Base-by-base conservation (phyloP, 2,329 filamentous ascomycete genomes). In the Aspergillus aculeatus region DNA sequence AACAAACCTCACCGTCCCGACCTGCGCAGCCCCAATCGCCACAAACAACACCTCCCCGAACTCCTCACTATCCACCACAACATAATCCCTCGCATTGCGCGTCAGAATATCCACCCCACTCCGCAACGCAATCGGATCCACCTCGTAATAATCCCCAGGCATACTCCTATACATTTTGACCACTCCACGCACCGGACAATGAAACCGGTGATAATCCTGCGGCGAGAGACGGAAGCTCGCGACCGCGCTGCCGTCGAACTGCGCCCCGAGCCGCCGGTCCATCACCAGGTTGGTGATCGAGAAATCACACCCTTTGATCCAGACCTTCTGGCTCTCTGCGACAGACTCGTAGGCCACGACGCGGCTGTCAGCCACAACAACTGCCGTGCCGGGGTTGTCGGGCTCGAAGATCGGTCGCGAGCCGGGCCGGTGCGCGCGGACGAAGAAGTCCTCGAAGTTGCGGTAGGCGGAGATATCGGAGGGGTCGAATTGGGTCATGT, bases 141-240 rank as follows among this genome's bases (percentile, higher is more conserved):
- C 77, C 47, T 78, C 71, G 56, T 80, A 80, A 60, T 80, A 80
- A 50, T 77, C 73, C 0, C 79, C 78, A 0, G 76, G 75, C 16
- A 81, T 74, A 10, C 72, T 72, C 51, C 72, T 72, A 54, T 74
- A 77, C 60, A 68, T 66, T 60, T 70, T 74, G 2, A 81, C 68
- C 3, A 54, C 74, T 1, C 79, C 78, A 0, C 67, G 68, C 3
- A 81, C 76, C 3, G 79, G 79, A 3, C 73, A 74, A 66, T 81
- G 78, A 61, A 76, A 81, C 4, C 79, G 72, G 62, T 81, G 78
- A 60, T 81, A 81, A 63, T 81, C 78, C 68, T 80, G 78, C 11
- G 77, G 77, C 26, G 72, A 75, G 2, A 81, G 66, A 4, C 76
- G 71, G 57, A 78, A 79, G 57, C 75, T 78, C 5, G 77, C 78